Evolutionary conservation across 2,329 filamentous ascomycete species (phyloP), one percentile per base, ranked within the genome.

Genomic region (Beauveria australis): DNA sequence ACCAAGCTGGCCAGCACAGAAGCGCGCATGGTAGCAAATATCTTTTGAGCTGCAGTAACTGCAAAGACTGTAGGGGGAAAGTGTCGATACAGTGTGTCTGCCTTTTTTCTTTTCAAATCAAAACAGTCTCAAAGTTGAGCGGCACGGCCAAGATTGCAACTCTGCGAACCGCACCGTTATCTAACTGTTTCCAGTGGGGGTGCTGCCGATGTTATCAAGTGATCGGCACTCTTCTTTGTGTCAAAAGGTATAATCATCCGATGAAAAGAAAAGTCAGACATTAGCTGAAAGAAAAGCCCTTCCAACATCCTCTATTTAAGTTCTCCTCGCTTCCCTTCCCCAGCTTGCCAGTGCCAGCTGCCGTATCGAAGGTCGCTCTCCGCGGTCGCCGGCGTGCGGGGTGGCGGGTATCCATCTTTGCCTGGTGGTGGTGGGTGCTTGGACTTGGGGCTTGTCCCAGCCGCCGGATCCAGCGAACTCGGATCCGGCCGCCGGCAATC

Each of bases 1-100:
- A 73, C 60, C 46, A 71, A 56, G 58, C 66, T 66, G 37, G 68
- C 62, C 47, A 73, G 52, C 46, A 64, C 47, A 19, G 62, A 59
- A 18, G 28, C 43, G 12, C 53, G 53, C 53, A 56, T 56, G n/a
- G 3, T 47, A 16, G 24, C 5, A 5, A n/a, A 18, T 37, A 19
- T 19, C n/a, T 19, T 19, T 43, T 19, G 41, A 37, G 14, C 14
- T 37, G 33, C 33, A 37, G 33, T 3, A 37, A 16, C 1, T 16
- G 33, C 5, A 37, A 37, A 37, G 12, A 16, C 33, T 16, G 30
- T 5, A 6, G 5, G 14, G 33, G 3, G 10, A 43, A 9, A 19
- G 41, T 43, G 18, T n/a, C 7, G 22, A 30, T 18, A 49, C 24
- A 10, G 26, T 6, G 16, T 43, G 33, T 37, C 33, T 37, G 33